A percentile compares a stretch with the other conserved stretches of the same genome.
Conservation (phyloP, 2,329 filamentous ascomycete species). For the Decorospora gaudefroyi region DNA sequence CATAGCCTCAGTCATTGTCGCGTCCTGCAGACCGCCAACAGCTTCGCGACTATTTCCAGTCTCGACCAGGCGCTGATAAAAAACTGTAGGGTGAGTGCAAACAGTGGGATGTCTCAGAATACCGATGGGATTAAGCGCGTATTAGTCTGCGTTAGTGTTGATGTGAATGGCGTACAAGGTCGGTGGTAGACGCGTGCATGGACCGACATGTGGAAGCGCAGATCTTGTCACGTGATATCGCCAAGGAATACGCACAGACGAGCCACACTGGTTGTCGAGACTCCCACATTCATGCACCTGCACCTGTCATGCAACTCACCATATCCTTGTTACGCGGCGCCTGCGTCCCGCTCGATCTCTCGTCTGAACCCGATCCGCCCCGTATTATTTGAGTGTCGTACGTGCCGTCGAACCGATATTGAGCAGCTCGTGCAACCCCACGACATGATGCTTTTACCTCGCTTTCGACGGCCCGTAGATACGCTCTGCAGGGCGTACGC, state of each 20-base stretch:
- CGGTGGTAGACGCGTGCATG: no score
- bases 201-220: no score
- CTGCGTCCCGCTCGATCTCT: slow-evolving; percentile 1
- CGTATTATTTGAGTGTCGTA: slow-evolving; percentile 6
- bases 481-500: slow-evolving; percentile 3
- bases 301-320: slow-evolving; percentile 11
- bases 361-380: neutral
- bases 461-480: slow-evolving; percentile 1
- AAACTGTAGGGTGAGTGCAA: no score
- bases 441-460: slow-evolving; percentile 7
- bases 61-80: no score
- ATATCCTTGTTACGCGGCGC: slow-evolving; percentile 2
- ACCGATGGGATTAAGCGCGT: no score
- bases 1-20: slow-evolving; percentile 40
- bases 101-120: no score
- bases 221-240: slow-evolving; percentile 15
- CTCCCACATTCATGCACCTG: slow-evolving; percentile 3
- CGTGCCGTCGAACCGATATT: slow-evolving; percentile 19
- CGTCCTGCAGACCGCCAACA: neutral
- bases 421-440: slow-evolving; percentile 5
- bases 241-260: neutral
- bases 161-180: no score
- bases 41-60: no score
- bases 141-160: no score
- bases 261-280: slow-evolving; percentile 2